Percentiles rank a stretch among this genome's conserved stretches.
These are phyloP conservation scores for Apiospora rasikravindrae DNA, from an alignment of 2,329 filamentous ascomycete genomes.

Conservation along the genomic window DNA sequence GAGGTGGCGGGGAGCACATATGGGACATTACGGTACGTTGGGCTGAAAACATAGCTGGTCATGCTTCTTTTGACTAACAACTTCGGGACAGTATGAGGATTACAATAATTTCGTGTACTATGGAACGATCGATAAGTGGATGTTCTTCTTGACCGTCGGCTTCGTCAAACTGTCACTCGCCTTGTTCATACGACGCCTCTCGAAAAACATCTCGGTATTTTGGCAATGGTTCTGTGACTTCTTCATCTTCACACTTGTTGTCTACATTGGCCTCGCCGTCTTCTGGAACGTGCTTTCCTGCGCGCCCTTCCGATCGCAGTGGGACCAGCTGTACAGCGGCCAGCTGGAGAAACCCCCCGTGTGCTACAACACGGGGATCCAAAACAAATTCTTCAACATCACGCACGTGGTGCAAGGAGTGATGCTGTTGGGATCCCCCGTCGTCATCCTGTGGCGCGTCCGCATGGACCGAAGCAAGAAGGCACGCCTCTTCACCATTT, in stretches of 20 bases:
- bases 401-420: constrained; percentile 43
- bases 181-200: constrained; percentile 43
- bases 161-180: constrained; percentile 44
- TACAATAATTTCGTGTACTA: constrained; percentile 35
- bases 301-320: constrained; percentile 33
- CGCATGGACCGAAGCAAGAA: constrained; percentile 38
- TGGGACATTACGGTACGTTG: constrained; percentile 36
- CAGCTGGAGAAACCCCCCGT: constrained; percentile 26
- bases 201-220: constrained; percentile 33
- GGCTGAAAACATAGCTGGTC: not conserved
- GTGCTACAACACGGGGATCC: constrained; percentile 30
- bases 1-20: constrained; percentile 33
- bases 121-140: constrained; percentile 29
- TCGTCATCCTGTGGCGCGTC: constrained; percentile 43
- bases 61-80: not conserved
- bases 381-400: constrained; percentile 34
- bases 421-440: constrained; percentile 38
- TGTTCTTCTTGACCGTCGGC: constrained; percentile 39
- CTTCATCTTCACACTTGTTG: constrained; percentile 37
- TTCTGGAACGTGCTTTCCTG: constrained; percentile 39
- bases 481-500: constrained; percentile 38
- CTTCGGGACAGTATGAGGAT: constrained; percentile 34
- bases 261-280: constrained; percentile 37
- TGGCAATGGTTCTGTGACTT: constrained; percentile 39
- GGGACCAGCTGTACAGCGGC: constrained; percentile 34